Conservation (phyloP, 371 early-diverging fungal genomes). For the Capillidium rhysosporum region DNA sequence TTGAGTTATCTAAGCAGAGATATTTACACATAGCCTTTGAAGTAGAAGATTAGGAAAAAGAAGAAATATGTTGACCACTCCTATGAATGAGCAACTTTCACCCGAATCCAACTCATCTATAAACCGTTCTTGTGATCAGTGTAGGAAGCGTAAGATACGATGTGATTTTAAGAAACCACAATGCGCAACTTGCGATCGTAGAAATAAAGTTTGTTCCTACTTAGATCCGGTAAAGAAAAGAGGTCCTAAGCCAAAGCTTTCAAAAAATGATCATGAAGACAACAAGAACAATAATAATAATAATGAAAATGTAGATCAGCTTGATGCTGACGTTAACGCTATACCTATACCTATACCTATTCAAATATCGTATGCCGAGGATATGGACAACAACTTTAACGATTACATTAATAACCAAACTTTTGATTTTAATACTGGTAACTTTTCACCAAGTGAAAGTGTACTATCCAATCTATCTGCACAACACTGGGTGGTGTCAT, state of each 20-base stretch:
- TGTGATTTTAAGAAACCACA: conserved; percentile 3
- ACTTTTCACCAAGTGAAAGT: no score
- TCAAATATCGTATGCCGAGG: not conserved
- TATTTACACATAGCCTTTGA: no score
- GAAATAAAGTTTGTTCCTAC: conserved; percentile 1
- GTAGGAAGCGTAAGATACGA: not conserved
- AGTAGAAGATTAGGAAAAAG: no score
- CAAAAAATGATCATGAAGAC: not conserved
- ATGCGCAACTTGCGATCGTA: not conserved
- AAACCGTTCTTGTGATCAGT: conserved; percentile 3
- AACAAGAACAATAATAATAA: not conserved
- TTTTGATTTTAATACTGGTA: no score
- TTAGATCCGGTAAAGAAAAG: conserved; percentile 2
- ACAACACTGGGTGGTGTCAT: not conserved
- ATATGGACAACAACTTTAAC: not conserved
- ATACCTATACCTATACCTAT: conserved; percentile 1
- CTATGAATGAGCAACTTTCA: no score
- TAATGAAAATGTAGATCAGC: not conserved
- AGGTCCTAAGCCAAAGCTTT: conserved; percentile 1
- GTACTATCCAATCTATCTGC: no score
- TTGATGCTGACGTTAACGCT: not conserved
- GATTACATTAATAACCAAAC: no score
- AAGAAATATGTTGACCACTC: no score
- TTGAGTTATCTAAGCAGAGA: no score
- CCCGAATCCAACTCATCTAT: no score